phyloP scores from a whole-genome alignment of 75 land plant genomes.

The Azolla pinnata region DNA sequence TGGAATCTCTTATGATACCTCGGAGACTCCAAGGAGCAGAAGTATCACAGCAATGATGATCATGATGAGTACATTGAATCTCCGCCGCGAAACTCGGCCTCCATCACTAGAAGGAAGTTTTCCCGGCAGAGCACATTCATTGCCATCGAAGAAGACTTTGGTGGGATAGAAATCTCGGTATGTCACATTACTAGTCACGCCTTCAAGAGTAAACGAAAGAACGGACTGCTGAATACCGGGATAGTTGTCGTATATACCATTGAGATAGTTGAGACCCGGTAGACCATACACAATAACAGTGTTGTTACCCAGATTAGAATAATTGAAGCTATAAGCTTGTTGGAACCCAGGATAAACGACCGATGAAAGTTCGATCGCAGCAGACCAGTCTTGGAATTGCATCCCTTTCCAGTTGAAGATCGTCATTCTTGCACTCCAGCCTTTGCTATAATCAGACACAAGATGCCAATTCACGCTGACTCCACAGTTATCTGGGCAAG shows the following conservation, averaged over 20 bases:
- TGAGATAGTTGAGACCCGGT: conserved; percentile 40
- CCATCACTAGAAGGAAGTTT: conserved; percentile 30
- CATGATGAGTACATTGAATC: too few relatives aligned
- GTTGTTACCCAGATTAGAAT: conserved; percentile 12
- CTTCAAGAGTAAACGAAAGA: conserved; percentile 54
- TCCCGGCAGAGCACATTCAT: conserved; percentile 67
- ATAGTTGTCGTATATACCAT: conserved; percentile 5
- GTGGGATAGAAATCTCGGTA: conserved; percentile 66
- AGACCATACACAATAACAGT: conserved; percentile 66
- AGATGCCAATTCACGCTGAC: conserved; percentile 90
- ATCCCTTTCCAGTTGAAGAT: conserved; percentile 62
- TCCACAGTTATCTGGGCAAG: conserved; percentile 68
- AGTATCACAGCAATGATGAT: too few relatives aligned
- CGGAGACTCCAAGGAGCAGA: too few relatives aligned
- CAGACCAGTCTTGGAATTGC: conserved; percentile 58
- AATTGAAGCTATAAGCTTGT: conserved; percentile 22
- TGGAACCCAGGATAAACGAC: conserved; percentile 39
- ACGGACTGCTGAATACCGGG: conserved; percentile 84
- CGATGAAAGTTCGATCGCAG: conserved; percentile 47
- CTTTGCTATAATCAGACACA: conserved; percentile 43
- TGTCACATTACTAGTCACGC: conserved; percentile 32
- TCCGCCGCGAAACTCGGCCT: too few relatives aligned
- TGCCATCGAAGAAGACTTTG: conserved; percentile 69
- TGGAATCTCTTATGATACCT: too few relatives aligned
- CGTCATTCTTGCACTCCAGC: conserved; percentile 78